Percentiles rank a stretch among this genome's conserved stretches.
These are phyloP conservation scores for Gossypium herbaceum DNA, from an alignment of 345 rosid genomes.

Conservation along the genomic window DNA sequence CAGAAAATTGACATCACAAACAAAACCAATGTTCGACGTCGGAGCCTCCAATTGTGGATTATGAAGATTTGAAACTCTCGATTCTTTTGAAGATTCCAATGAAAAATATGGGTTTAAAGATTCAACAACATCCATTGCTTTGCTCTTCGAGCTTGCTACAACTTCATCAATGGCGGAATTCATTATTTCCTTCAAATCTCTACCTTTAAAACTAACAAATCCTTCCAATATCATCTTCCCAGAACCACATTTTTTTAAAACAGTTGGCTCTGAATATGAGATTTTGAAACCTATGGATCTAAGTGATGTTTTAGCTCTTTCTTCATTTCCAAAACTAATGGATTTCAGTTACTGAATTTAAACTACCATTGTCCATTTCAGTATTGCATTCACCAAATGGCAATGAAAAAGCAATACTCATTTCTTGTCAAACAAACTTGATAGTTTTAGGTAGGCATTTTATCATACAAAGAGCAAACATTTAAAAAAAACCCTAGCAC, in stretches of 20 bases:
- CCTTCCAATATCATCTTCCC: conserved; percentile 67
- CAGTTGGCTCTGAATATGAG: conserved; percentile 35
- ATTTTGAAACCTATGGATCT: conserved; percentile 31
- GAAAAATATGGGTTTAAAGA: conserved; percentile 13
- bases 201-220: conserved; percentile 69
- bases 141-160: not conserved
- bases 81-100: not conserved
- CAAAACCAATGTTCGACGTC: no score
- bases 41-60: conserved; percentile 64
- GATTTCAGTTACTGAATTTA: conserved; percentile 78
- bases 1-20: no score
- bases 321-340: conserved; percentile 63
- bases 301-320: conserved; percentile 37
- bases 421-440: conserved; percentile 17
- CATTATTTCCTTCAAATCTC: conserved; percentile 48
- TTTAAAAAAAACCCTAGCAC: not conserved
- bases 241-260: conserved; percentile 55
- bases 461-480: not conserved
- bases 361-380: conserved; percentile 46
- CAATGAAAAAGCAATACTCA: conserved; percentile 63
- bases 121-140: conserved; percentile 5
- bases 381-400: conserved; percentile 44
- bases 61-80: conserved; percentile 36
- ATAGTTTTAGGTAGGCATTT: not conserved
- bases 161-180: conserved; percentile 25